Percentiles rank a stretch among this genome's conserved stretches.
phyloP scores from a whole-genome alignment of 305 asterid genomes.

The Solanum chacoense region DNA sequence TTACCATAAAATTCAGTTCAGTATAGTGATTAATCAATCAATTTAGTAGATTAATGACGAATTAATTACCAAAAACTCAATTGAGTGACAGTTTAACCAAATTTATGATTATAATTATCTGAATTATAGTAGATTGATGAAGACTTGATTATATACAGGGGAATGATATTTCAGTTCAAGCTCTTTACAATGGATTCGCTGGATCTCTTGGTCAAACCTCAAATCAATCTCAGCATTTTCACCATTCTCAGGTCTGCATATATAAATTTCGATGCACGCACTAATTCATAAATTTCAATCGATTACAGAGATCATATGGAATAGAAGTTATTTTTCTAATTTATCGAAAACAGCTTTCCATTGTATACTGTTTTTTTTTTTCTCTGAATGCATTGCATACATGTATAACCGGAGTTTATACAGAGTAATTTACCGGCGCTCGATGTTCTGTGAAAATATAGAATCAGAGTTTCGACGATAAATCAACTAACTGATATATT shows the following conservation, averaged over 20 bases:
- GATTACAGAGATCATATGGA: not conserved
- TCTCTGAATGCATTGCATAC: not conserved
- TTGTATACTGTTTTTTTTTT: no score
- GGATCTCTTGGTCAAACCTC: slow-evolving; percentile 66
- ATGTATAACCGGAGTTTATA: not conserved
- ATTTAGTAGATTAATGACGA: not conserved
- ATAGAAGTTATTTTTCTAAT: not conserved
- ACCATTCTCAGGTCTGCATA: slow-evolving; percentile 38
- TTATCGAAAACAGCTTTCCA: not conserved
- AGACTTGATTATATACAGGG: slow-evolving; percentile 26
- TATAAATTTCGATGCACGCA: not conserved
- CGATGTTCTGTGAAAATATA: not conserved
- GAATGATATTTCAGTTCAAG: slow-evolving; percentile 53
- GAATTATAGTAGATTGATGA: not conserved
- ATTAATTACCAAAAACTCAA: not conserved
- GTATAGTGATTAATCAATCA: not conserved
- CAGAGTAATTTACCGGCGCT: not conserved
- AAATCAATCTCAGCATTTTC: slow-evolving; percentile 45
- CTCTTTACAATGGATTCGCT: slow-evolving; percentile 54
- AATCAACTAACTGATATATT: not conserved
- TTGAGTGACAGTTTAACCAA: not conserved
- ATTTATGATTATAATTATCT: not conserved
- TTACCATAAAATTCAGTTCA: not conserved
- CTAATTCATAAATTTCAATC: not conserved
- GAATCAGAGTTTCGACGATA: not conserved